Evolutionary conservation across 2,329 filamentous ascomycete species (phyloP), one percentile per base, ranked within the genome.

Genomic region (Neoscytalidium dimidiatum): DNA sequence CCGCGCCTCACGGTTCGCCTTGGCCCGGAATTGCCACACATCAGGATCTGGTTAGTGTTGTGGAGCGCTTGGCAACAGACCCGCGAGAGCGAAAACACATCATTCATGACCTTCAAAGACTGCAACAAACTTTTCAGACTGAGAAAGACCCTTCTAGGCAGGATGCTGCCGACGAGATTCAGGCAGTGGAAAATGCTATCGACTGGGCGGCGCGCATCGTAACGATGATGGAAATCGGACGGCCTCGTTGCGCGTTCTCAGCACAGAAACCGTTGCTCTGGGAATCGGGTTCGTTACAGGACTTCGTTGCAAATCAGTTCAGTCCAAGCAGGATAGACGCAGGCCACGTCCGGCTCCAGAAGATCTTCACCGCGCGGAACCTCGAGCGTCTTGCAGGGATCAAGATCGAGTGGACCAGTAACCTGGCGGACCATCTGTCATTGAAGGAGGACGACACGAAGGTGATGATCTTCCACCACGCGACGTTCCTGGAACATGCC

Each of bases 341-440:
- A 1, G 53, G 53, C 3, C 14, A 48, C 17, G 57, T 62, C 9
- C 19, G 46, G 4, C 33, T 7, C 52, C 64, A 8, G 28, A 52
- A 64, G 5, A 38, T 62, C 0, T 71, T 74, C 57, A 71, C 53
- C 19, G 71, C 70, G 5, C 26, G 14, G 4, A 70, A 69, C n/a
- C 43, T 74, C 13, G 61, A 58, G 8, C 62, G 62, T 2, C 79
- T 82, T 9, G 78, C 73, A 0, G 79, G 79, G 0, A 71, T 82
- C 13, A 29, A 74, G 17, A 70, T 77, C 4, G 62, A 68, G 5
- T 78, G 74, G 71, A 82, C 80, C 0, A 69, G 72, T 23, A 81
- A 82, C 48, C 66, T 83, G 3, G 69, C 74, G 0, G 78, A 82
- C 62, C 81, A 83, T 66, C 70, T 82, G 2, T 72, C 72, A 1